Base-by-base conservation (phyloP, 345 rosid species). In the Ailanthus altissimus region DNA sequence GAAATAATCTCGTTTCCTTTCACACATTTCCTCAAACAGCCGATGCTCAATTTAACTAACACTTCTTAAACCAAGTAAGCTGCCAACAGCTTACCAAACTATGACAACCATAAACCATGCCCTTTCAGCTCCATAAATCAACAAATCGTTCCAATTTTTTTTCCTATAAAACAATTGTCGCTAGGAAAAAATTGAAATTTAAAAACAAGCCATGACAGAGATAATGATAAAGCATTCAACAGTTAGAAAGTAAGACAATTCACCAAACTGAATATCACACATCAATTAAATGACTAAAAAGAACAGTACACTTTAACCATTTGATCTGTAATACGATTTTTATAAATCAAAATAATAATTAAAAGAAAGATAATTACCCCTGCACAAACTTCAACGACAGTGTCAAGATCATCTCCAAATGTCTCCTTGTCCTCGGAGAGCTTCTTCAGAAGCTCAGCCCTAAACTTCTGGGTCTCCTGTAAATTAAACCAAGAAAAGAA, bases 401-500 rank as follows among this genome's bases (percentile, higher is more conserved):
- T 58, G 46, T 79, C 77, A 75, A 83, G 84, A 23, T 79, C 83
- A 75, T 82, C 81, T 6, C 85, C 89, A 51, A 84, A 86, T 42
- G 78, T 81, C 62, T 84, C 87, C 56, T 46, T 82, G 42, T 86
- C 87, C 73, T 46, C 64, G 3, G 75, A 72, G 62, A 87, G 80
- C 83, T 83, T 87, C 84, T 79, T 79, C 59, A 67, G 69, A 47
- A 82, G 83, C 82, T 83, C 89, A 57, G 18, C 59, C 81, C 77
- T 78, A 75, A 89, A 89, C 84, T 80, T 82, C 80, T 58, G 67
- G 9, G 85, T 86, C 81, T 87, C 90, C 89, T 86, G 58, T 20
- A 49, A 59, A 70, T 56, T 53, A 18, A 73, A 10, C 20, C 20
- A 6, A 62, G 21, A 40, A 47, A 59, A 63, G 54, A 20, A 23